Conservation (phyloP, 2,329 filamentous ascomycete species). For the Verruconis gallopava region DNA sequence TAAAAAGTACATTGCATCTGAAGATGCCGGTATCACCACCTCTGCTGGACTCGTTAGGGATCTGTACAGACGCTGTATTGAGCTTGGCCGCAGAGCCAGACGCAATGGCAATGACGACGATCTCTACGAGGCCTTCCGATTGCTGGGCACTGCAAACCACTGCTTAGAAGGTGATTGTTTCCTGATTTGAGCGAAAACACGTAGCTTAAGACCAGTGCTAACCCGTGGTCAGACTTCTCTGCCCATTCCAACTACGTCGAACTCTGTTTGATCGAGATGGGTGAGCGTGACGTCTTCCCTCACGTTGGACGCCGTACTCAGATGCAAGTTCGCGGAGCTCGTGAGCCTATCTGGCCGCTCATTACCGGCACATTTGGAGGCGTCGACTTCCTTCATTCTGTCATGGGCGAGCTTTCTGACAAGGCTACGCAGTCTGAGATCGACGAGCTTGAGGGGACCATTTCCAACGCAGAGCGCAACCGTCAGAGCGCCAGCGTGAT, state of each 20-base stretch:
- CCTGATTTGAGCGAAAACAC: too few species aligned
- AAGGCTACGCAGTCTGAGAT: conserved; percentile 88
- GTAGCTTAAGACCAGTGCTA: not conserved
- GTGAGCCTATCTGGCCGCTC: conserved; percentile 59
- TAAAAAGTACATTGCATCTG: conserved; percentile 93
- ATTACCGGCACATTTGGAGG: conserved; percentile 90
- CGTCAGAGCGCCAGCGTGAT: conserved; percentile 60
- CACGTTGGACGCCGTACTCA: conserved; percentile 69
- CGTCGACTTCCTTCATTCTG: conserved; percentile 86
- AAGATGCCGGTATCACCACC: conserved; percentile 64
- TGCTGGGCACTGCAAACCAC: conserved; percentile 79
- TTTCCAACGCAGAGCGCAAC: conserved; percentile 49
- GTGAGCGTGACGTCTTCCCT: conserved; percentile 69
- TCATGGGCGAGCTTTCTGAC: conserved; percentile 67
- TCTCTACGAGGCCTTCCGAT: conserved; percentile 71
- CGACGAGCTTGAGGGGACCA: conserved; percentile 72
- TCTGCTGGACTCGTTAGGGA: conserved; percentile 65
- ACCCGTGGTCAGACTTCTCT: conserved; percentile 53
- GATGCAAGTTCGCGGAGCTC: conserved; percentile 55
- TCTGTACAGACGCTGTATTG: conserved; percentile 60
- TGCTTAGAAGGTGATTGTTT: conserved; percentile 56
- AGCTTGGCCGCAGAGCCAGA: conserved; percentile 65
- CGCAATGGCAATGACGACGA: conserved; percentile 57
- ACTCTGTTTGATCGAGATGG: conserved; percentile 75
- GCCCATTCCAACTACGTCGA: conserved; percentile 92